These are phyloP conservation scores for Nitzschia sp. DNA, from an alignment of 108 stramenopile species.

Conservation along the genomic window DNA sequence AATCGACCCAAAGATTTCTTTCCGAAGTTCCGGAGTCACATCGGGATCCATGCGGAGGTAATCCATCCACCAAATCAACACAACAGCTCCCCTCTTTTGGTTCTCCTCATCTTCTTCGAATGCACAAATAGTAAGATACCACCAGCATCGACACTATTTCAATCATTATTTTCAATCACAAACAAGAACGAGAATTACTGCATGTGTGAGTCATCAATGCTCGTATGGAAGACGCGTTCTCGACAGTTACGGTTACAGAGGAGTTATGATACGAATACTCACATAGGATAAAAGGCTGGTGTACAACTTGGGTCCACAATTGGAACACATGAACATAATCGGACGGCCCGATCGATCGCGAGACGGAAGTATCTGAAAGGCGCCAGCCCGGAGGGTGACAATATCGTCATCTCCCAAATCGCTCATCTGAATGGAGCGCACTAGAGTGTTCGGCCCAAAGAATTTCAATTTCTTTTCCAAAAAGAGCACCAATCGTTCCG, in stretches of 20 bases:
- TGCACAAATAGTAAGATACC: slow-evolving; percentile 9
- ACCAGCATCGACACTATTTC: slow-evolving; percentile 5
- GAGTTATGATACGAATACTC: not conserved
- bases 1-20: slow-evolving; percentile 7
- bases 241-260: not conserved
- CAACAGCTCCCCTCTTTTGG: slow-evolving; percentile 13
- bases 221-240: too few species aligned
- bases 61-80: slow-evolving; percentile 16
- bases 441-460: slow-evolving; percentile 24
- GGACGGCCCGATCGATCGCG: slow-evolving; percentile 29
- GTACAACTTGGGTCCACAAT: slow-evolving; percentile 8
- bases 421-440: slow-evolving; percentile 13
- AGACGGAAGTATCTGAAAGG: slow-evolving; percentile 21
- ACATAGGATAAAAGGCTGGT: slow-evolving; percentile 9
- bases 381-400: slow-evolving; percentile 3
- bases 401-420: slow-evolving; percentile 26
- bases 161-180: not conserved
- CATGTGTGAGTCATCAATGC: not conserved
- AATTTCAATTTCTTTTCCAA: slow-evolving; percentile 35
- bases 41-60: slow-evolving; percentile 4
- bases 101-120: slow-evolving; percentile 22
- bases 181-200: not conserved
- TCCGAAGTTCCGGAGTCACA: slow-evolving; percentile 1
- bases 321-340: slow-evolving; percentile 16
- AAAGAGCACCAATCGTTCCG: slow-evolving; percentile 23